These are phyloP conservation scores for Aspergillus clavatus DNA, from an alignment of 2,329 filamentous ascomycete genomes.

Conservation along the genomic window DNA sequence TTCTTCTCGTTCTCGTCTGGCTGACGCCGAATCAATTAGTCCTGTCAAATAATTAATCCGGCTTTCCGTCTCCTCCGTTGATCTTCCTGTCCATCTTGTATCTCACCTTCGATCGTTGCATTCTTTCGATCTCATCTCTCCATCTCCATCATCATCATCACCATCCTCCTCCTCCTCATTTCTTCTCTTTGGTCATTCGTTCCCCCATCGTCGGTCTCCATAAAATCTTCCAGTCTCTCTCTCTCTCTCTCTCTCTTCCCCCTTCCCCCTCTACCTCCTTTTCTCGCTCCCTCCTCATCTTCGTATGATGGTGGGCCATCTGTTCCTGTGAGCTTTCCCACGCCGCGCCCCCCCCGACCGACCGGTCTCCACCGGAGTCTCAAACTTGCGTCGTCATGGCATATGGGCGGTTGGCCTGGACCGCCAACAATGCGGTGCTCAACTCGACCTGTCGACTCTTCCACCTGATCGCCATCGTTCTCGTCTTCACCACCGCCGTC, in stretches of 20 bases:
- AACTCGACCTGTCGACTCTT: slow-evolving; percentile 3
- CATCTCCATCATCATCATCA: no score
- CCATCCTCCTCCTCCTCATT: no score
- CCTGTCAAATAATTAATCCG: no score
- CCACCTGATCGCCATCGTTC: slow-evolving; percentile 2
- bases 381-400: slow-evolving; percentile 10
- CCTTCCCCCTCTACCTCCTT: slow-evolving; percentile 1
- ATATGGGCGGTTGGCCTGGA: slow-evolving; percentile 10
- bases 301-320: slow-evolving; percentile 14
- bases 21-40: no score
- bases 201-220: background rate
- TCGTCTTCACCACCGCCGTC: slow-evolving; percentile 16
- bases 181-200: background rate
- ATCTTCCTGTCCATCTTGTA: background rate
- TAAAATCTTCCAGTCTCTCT: background rate
- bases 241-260: slow-evolving; percentile 1
- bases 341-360: no score
- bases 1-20: background rate
- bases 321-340: slow-evolving; percentile 5
- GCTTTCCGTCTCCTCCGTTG: background rate
- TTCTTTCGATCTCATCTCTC: background rate
- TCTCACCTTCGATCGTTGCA: background rate
- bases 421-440: slow-evolving; percentile 3
- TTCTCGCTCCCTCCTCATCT: background rate
- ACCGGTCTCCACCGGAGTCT: slow-evolving; percentile 14